Evolutionary conservation across 768 basidiomycete genomes (phyloP).

Genomic region (Chalciporus chontae): DNA sequence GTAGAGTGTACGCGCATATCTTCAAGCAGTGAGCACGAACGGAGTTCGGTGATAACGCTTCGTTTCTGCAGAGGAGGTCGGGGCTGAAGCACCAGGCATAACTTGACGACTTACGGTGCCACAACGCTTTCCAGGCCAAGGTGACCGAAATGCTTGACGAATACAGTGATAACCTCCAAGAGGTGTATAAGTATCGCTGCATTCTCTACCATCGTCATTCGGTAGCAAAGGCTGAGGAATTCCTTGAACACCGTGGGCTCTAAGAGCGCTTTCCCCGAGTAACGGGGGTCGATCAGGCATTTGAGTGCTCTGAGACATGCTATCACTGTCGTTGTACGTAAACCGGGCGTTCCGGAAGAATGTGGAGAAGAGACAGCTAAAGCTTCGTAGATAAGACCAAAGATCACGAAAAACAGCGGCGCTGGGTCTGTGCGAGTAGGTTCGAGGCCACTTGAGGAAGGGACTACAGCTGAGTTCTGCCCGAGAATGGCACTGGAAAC

Average conservation of each 20-base stretch:
- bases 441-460: constrained; percentile 20
- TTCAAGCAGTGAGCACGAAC: constrained; percentile 67
- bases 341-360: constrained; percentile 39
- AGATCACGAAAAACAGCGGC: constrained; percentile 82
- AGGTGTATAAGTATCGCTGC: constrained; percentile 69
- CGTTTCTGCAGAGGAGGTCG: constrained; percentile 22
- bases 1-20: constrained; percentile 78
- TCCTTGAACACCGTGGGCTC: constrained; percentile 88
- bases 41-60: constrained; percentile 29
- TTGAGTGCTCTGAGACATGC: constrained; percentile 75
- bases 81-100: not conserved
- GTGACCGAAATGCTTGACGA: constrained; percentile 43
- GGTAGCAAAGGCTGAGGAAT: constrained; percentile 81
- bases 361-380: constrained; percentile 65
- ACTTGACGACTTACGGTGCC: constrained; percentile 14
- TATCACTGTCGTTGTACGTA: constrained; percentile 46
- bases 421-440: constrained; percentile 55
- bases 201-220: constrained; percentile 85
- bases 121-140: constrained; percentile 21
- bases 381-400: constrained; percentile 93
- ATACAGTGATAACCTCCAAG: constrained; percentile 59
- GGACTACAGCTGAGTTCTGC: constrained; percentile 25
- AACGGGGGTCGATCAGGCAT: constrained; percentile 74
- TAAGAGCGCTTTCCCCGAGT: constrained; percentile 76
- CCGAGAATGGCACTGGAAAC: constrained; percentile 84